Conservation (phyloP, 2,329 filamentous ascomycete genomes). For the Fusarium graminum region DNA sequence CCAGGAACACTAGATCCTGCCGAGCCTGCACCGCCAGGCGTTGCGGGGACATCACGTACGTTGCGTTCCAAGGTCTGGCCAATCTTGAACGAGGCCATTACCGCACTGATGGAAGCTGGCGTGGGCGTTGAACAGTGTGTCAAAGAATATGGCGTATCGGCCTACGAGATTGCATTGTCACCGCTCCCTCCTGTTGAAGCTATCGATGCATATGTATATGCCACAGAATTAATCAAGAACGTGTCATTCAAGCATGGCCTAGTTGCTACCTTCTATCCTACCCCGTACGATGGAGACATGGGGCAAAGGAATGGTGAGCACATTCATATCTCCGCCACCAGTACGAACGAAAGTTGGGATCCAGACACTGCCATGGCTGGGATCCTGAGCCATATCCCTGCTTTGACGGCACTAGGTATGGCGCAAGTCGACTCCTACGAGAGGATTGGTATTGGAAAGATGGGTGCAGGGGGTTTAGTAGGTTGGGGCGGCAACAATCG, state of each 20-base stretch:
- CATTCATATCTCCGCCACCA: constrained; percentile 14
- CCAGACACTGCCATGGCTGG: constrained; percentile 4
- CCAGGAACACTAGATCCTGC: constrained; percentile 3
- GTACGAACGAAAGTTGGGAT: background rate
- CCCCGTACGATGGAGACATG: background rate
- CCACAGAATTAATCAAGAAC: constrained; percentile 1
- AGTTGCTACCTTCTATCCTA: constrained; percentile 21
- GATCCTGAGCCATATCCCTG: constrained; percentile 8
- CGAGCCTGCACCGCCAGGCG: background rate
- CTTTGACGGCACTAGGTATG: background rate
- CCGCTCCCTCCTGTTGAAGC: constrained; percentile 12
- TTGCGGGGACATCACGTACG: background rate
- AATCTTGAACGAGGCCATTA: background rate
- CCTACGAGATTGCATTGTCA: constrained; percentile 14
- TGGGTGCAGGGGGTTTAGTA: constrained; percentile 6
- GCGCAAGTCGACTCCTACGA: constrained; percentile 19
- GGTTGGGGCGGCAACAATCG: constrained; percentile 24
- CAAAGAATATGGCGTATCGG: constrained; percentile 13
- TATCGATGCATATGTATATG: constrained; percentile 11
- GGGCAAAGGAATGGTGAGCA: constrained; percentile 22
- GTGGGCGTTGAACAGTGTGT: constrained; percentile 11
- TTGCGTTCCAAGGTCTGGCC: constrained; percentile 14
- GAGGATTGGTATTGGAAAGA: background rate
- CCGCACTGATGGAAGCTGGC: background rate
- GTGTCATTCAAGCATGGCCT: background rate